Base-by-base conservation (phyloP, 2,329 filamentous ascomycete species). In the Trichophyton schoenleinii region DNA sequence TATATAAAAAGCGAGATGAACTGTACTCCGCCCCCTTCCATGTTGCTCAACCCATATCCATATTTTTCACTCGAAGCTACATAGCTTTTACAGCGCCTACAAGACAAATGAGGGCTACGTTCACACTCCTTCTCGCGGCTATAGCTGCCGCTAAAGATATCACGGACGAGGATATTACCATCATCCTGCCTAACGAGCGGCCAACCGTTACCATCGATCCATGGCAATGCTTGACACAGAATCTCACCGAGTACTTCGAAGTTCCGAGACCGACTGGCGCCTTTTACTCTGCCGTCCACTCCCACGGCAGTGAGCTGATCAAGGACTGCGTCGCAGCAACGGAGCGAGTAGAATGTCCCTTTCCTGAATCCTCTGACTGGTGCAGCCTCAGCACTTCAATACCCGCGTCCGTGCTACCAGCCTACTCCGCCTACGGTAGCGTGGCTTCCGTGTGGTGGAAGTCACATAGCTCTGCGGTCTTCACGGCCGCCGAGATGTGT, bases 401-500 rank as follows among this genome's bases (percentile, higher is more conserved):
- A 60, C 58, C 58, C 13, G 25, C 22, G n/a, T 22, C 41, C 25
- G 3, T 57, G 15, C 31, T 61, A 13, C 49, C 49, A n/a, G 59
- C 31, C n/a, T 57, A 61, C 36, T 57, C 31, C 13, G 25, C 15
- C 36, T 61, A 61, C 28, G 59, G 49, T 31, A 61, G 59, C 34
- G 15, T n/a, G 13, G 59, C 38, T 20, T 57, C 41, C 25, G 55
- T 52, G 11, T 61, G 59, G 59, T 61, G 59, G 59, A 25, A 18
- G 25, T 49, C 31, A 31, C 59, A 57, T 31, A 61, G 59, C 34
- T 57, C 59, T 61, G 59, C 59, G 28, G 59, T 49, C 52, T 31
- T 28, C 38, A 15, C 25, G 8, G 20, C 42, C 28, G 59, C 59
- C 13, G 28, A 15, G 8, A 20, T 25, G 13, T 61, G 59, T 44